Percentiles rank a stretch among this genome's conserved stretches.
phyloP scores from a whole-genome alignment of 805 yeast genomes.

The Clavispora santaluciae region DNA sequence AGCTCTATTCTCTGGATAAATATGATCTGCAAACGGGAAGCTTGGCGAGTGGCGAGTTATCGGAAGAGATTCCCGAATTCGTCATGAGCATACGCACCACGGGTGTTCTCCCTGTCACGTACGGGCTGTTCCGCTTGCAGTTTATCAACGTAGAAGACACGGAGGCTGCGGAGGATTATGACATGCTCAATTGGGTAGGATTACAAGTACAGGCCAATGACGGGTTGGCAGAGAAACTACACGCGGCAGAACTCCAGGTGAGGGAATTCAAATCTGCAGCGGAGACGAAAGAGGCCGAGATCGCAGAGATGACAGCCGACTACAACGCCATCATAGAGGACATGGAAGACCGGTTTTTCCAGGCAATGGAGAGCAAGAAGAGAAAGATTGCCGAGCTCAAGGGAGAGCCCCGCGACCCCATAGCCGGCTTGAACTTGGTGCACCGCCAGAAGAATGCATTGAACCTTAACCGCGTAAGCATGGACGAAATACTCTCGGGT shows the following conservation, averaged over 20 bases:
- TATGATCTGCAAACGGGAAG: conserved; percentile 21
- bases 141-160: conserved; percentile 3
- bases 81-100: conserved; percentile 8
- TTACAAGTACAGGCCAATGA: conserved; percentile 4
- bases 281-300: conserved; percentile 7
- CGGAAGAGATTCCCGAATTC: conserved; percentile 9
- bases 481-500: conserved; percentile 13
- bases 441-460: conserved; percentile 9
- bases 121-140: conserved; percentile 8
- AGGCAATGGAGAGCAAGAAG: conserved; percentile 12
- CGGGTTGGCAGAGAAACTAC: conserved; percentile 2
- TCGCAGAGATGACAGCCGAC: conserved; percentile 11
- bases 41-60: conserved; percentile 19
- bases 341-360: conserved; percentile 16
- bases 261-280: background rate
- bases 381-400: conserved; percentile 11
- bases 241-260: background rate
- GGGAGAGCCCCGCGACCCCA: conserved; percentile 4
- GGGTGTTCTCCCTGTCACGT: conserved; percentile 9
- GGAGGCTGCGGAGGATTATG: conserved; percentile 7
- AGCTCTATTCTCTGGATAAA: conserved; percentile 20
- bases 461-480: conserved; percentile 12
- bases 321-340: conserved; percentile 12
- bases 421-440: conserved; percentile 9
- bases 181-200: conserved; percentile 15